A percentile compares a stretch with the other conserved stretches of the same genome.
phyloP scores from a whole-genome alignment of 805 yeast species.

The Candida sithepensis region DNA sequence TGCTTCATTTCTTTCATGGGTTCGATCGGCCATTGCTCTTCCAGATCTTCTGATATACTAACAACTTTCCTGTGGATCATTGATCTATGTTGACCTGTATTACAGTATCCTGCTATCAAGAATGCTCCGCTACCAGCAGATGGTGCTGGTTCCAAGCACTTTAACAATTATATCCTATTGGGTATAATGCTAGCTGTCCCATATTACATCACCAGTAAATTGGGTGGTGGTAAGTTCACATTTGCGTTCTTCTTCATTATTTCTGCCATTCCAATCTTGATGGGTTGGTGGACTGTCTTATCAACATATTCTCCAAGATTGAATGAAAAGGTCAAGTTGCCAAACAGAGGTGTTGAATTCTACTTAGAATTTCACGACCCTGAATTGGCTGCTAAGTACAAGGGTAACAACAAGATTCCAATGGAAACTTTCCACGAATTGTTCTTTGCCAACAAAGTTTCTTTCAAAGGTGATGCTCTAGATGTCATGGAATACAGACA shows the following conservation, averaged over 20 bases:
- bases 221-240: slow-evolving; percentile 69
- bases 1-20: background rate
- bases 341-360: slow-evolving; percentile 72
- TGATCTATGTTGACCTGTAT: background rate
- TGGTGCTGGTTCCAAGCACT: slow-evolving; percentile 80
- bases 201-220: slow-evolving; percentile 53
- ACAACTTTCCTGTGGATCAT: no score
- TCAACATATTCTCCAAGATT: slow-evolving; percentile 79
- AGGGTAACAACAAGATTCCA: slow-evolving; percentile 76
- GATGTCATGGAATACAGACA: slow-evolving; percentile 84
- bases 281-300: slow-evolving; percentile 78
- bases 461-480: slow-evolving; percentile 82
- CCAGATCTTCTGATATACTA: background rate
- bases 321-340: slow-evolving; percentile 71
- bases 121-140: slow-evolving; percentile 90
- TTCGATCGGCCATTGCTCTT: no score
- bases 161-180: slow-evolving; percentile 56
- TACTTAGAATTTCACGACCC: slow-evolving; percentile 81
- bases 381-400: slow-evolving; percentile 62
- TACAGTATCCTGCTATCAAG: slow-evolving; percentile 62
- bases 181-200: slow-evolving; percentile 57
- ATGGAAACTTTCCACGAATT: slow-evolving; percentile 90
- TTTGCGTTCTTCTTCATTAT: slow-evolving; percentile 58
- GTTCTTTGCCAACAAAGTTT: slow-evolving; percentile 78
- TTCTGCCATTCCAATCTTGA: slow-evolving; percentile 62